These are phyloP conservation scores for Aspergillus caelatus DNA, from an alignment of 2,329 filamentous ascomycete genomes.

Conservation along the genomic window DNA sequence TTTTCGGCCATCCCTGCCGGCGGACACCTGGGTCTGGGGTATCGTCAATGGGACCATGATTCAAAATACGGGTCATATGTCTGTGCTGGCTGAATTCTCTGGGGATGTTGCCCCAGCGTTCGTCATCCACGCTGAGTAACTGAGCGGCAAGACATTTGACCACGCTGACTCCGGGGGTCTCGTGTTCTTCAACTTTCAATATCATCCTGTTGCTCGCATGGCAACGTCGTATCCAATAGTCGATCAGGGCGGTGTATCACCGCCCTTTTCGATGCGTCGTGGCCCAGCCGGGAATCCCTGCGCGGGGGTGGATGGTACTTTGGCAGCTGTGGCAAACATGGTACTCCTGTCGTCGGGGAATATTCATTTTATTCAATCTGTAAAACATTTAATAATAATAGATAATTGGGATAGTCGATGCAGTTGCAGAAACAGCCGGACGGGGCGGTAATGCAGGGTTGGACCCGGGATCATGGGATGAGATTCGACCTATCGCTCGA, in stretches of 20 bases:
- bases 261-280: constrained; percentile 16
- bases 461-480: constrained; percentile 22
- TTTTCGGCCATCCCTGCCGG: neutral
- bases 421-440: constrained; percentile 18
- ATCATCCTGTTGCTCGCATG: constrained; percentile 9
- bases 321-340: neutral
- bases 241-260: constrained; percentile 26
- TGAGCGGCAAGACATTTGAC: neutral
- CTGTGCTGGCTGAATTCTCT: neutral
- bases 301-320: neutral
- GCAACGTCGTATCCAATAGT: constrained; percentile 19
- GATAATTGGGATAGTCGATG: constrained; percentile 6
- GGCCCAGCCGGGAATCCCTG: constrained; percentile 5
- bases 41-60: neutral
- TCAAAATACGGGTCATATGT: neutral
- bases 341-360: neutral
- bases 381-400: neutral
- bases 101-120: neutral
- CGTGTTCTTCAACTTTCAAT: neutral
- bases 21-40: neutral
- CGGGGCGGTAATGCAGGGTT: constrained; percentile 15
- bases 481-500: constrained; percentile 15
- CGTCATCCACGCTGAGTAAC: neutral
- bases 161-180: neutral
- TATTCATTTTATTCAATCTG: neutral